Evolutionary conservation across 176 grass and related monocot genomes (phyloP).

Genomic region (Triticum timopheevii): DNA sequence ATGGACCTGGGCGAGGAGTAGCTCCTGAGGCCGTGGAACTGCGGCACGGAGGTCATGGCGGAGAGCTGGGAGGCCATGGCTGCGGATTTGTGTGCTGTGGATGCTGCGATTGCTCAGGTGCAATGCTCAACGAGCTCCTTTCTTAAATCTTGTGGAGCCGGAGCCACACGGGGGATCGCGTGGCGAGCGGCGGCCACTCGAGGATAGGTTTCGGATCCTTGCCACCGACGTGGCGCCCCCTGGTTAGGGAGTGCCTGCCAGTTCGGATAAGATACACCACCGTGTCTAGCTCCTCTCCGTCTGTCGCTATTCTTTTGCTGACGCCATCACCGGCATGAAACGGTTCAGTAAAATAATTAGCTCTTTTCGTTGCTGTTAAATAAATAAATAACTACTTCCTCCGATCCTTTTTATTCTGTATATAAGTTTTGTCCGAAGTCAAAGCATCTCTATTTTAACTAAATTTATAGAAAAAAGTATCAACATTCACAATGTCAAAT

Average conservation of each 20-base stretch:
- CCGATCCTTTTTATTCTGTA: too few species aligned
- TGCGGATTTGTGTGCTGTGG: not conserved
- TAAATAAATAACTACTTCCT: too few species aligned
- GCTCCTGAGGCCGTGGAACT: constrained; percentile 59
- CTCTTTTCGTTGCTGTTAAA: too few species aligned
- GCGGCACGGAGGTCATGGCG: constrained; percentile 53
- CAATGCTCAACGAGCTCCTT: not conserved
- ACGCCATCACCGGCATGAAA: not conserved
- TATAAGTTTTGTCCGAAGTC: too few species aligned
- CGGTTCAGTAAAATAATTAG: too few species aligned
- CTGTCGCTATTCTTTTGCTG: not conserved
- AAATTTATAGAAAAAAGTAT: too few species aligned
- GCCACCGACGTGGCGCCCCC: constrained; percentile 55
- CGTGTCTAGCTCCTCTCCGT: not conserved
- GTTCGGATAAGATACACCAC: constrained; percentile 52
- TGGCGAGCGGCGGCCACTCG: constrained; percentile 44
- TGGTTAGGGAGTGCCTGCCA: constrained; percentile 47
- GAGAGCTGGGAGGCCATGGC: constrained; percentile 79
- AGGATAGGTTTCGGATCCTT: constrained; percentile 68
- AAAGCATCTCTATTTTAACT: too few species aligned
- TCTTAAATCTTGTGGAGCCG: constrained; percentile 51
- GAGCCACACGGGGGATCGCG: constrained; percentile 56
- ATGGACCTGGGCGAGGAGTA: constrained; percentile 50
- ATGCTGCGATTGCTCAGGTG: not conserved
- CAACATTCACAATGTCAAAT: too few species aligned